Conservation (phyloP, 2,329 filamentous ascomycete genomes). For the Fusarium albosuccineum region DNA sequence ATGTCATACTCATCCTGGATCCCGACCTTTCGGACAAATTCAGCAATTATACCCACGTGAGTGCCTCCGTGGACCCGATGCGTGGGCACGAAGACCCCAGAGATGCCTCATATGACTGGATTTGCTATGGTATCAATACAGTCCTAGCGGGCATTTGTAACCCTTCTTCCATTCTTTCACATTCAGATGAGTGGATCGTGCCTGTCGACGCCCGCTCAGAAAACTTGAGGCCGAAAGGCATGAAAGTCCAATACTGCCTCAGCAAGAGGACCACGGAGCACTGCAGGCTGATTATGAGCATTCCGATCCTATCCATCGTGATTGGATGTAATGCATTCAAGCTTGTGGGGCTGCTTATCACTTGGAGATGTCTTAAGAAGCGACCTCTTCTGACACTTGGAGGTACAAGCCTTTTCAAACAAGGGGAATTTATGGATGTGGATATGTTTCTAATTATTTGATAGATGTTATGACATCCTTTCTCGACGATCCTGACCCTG, state of each 20-base stretch:
- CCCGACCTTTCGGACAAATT: background rate
- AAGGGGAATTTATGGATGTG: too few relatives aligned
- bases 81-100: too few relatives aligned
- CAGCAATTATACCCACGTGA: background rate
- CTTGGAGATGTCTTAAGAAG: constrained; percentile 4
- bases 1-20: constrained; percentile 1
- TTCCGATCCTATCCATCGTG: background rate
- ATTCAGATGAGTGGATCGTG: background rate
- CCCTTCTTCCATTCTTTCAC: too few relatives aligned
- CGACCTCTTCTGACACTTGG: constrained; percentile 4
- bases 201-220: background rate
- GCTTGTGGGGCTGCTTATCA: background rate
- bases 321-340: background rate
- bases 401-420: too few relatives aligned
- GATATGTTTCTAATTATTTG: too few relatives aligned
- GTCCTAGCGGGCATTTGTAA: too few relatives aligned
- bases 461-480: background rate
- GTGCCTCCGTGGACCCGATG: background rate
- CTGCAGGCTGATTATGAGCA: background rate
- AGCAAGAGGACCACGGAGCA: background rate
- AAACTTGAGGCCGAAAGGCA: too few relatives aligned
- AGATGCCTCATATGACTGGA: too few relatives aligned
- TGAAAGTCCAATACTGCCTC: background rate
- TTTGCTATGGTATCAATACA: too few relatives aligned
- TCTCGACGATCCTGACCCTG: background rate